Percentiles rank a stretch among this genome's conserved stretches.
Evolutionary conservation across 805 yeast species (phyloP).

Genomic region (fission yeast (Schizosaccharomyces pombe)): DNA sequence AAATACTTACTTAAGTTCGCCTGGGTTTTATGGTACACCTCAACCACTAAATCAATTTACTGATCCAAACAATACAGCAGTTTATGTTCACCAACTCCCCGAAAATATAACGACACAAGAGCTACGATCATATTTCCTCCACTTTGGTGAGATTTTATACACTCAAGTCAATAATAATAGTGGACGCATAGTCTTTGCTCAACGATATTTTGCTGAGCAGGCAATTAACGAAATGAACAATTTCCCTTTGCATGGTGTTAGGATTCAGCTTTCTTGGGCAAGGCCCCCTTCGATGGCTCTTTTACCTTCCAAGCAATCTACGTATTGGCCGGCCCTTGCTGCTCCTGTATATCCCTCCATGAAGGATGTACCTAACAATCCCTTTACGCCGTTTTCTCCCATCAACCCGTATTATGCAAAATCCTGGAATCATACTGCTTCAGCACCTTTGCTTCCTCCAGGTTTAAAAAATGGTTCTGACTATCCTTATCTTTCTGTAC

Average conservation of each 20-base stretch:
- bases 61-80: slow-evolving; percentile 63
- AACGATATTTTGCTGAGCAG: slow-evolving; percentile 59
- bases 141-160: slow-evolving; percentile 54
- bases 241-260: slow-evolving; percentile 59
- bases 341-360: slow-evolving; percentile 2
- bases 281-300: slow-evolving; percentile 15
- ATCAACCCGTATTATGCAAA: neutral
- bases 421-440: neutral
- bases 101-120: slow-evolving; percentile 38
- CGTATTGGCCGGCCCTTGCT: neutral
- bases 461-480: neutral
- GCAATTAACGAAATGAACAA: slow-evolving; percentile 82
- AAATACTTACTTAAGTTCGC: slow-evolving; percentile 15
- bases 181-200: slow-evolving; percentile 58
- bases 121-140: slow-evolving; percentile 33
- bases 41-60: slow-evolving; percentile 30
- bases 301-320: neutral
- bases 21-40: slow-evolving; percentile 16
- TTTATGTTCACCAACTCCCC: slow-evolving; percentile 34
- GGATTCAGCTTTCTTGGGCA: slow-evolving; percentile 77
- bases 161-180: slow-evolving; percentile 60
- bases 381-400: slow-evolving; percentile 1
- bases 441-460: neutral
- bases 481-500: neutral
- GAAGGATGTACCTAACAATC: neutral